Base-by-base conservation (phyloP, 1,284 basidiomycete species). In the Schizopora paradoxa region DNA sequence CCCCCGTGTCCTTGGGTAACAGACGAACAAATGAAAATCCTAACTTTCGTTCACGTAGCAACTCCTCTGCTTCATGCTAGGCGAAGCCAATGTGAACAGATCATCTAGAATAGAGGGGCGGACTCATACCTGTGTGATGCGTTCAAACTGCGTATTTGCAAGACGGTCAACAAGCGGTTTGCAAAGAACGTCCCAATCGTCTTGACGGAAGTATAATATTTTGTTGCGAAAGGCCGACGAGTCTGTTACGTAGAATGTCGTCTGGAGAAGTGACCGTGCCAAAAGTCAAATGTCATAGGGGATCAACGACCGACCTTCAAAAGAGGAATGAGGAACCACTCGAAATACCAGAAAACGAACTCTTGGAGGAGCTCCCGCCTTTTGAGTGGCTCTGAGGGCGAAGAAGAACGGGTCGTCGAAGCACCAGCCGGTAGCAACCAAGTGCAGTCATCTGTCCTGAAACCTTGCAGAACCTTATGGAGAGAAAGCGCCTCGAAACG, bases 181-280 rank as follows among this genome's bases (percentile, higher is more conserved):
- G 45, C 90, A 93, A 4, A 97, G 72, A 2, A 65, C 68, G n/a
- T 76, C 70, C 96, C 96, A 99, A 55, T 95, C 92, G 47, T 94
- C 91, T 48, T 97, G 92, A 6, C 91, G 78, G 60, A 96, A 99
- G 62, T 95, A 99, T 0, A 98, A 68, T 0, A 93, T 77, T 41
- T 82, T 79, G 54, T 95, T 91, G n/a, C 86, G 75, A 54, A 86
- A 92, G 1, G 84, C 86, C 4, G 86, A 83, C 0, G 94, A 91
- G 55, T 99, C 92, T 0, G 96, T 99, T 32, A 90, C 75, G 61
- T 97, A 98, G 66, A 98, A 99, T 0, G 86, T 86, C 0, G 91
- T 91, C 89, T 96, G 31, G 22, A 31, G 25, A 25, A 31, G 18
- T 5, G 35, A 38, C 34, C 22, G n/a, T 25, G 38, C 50, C 13